These are phyloP conservation scores for Pinus taeda DNA, from an alignment of 75 land plant species.

Conservation along the genomic window DNA sequence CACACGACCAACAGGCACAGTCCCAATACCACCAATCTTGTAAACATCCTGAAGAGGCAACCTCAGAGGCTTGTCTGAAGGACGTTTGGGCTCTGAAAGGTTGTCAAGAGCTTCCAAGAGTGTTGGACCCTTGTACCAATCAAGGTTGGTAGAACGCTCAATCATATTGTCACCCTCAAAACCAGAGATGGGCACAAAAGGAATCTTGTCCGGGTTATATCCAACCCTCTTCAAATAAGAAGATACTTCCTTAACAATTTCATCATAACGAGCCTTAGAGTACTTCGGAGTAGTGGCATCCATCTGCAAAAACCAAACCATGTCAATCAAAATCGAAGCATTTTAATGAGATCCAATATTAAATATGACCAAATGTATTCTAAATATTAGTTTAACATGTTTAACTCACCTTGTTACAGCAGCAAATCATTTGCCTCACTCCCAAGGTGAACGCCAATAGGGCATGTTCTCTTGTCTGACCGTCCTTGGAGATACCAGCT, in stretches of 20 bases:
- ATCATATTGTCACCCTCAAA: conserved; percentile 61
- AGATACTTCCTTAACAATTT: conserved; percentile 45
- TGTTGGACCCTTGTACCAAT: conserved; percentile 70
- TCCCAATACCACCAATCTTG: conserved; percentile 59
- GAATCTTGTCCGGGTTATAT: conserved; percentile 52
- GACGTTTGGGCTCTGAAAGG: conserved; percentile 47
- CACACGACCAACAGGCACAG: conserved; percentile 60
- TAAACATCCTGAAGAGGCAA: conserved; percentile 51
- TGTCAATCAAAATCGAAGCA: background rate
- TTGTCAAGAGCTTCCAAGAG: conserved; percentile 45
- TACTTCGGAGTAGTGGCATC: conserved; percentile 67
- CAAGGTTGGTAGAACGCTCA: conserved; percentile 51
- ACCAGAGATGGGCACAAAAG: conserved; percentile 59
- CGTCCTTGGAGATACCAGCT: conserved; percentile 47
- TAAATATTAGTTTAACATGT: background rate
- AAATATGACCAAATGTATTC: too few relatives aligned
- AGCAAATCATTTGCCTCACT: conserved; percentile 51
- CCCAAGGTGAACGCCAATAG: conserved; percentile 41
- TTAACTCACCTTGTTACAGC: conserved; percentile 12
- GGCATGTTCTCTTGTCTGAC: conserved; percentile 47
- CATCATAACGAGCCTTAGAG: conserved; percentile 50
- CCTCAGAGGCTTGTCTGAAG: conserved; percentile 44
- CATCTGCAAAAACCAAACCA: conserved; percentile 24
- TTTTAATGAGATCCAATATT: too few relatives aligned
- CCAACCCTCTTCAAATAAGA: conserved; percentile 48